Percentiles rank a stretch among this genome's conserved stretches.
phyloP scores from a whole-genome alignment of 176 grass and related monocot genomes.

The Leersia perrieri region DNA sequence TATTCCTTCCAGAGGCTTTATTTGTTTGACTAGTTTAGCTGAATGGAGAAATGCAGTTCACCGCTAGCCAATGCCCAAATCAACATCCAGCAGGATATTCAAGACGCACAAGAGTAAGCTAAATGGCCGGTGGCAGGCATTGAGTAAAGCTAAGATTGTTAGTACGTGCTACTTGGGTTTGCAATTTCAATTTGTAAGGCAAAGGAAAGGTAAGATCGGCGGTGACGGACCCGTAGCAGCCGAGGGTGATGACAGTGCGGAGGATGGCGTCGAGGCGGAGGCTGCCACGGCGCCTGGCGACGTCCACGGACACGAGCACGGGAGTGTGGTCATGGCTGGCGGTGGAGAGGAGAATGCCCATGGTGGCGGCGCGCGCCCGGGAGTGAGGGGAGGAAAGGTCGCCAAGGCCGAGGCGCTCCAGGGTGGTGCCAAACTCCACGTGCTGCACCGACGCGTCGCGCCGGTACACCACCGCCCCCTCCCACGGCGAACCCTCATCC shows the following conservation, averaged over 20 bases:
- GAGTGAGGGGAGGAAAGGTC: conserved; percentile 54
- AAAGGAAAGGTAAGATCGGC: too few relatives aligned
- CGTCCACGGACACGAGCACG: conserved; percentile 62
- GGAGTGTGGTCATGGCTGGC: conserved; percentile 38
- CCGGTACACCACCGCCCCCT: conserved; percentile 72
- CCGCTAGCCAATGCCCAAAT: not conserved
- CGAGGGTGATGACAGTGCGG: conserved; percentile 70
- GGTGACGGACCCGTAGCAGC: conserved; percentile 84
- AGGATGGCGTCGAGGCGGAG: conserved; percentile 75
- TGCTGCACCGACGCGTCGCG: conserved; percentile 61
- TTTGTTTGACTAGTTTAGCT: not conserved
- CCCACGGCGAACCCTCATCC: conserved; percentile 48
- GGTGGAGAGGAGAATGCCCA: conserved; percentile 52
- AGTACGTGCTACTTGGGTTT: too few relatives aligned
- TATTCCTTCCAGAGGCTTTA: not conserved
- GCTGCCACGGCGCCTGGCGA: conserved; percentile 59
- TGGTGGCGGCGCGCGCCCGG: conserved; percentile 42
- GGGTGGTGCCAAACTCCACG: conserved; percentile 64
- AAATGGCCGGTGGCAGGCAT: too few relatives aligned
- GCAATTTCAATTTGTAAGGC: too few relatives aligned
- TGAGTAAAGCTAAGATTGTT: too few relatives aligned
- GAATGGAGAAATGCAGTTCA: not conserved
- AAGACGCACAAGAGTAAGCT: not conserved
- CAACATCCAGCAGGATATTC: not conserved
- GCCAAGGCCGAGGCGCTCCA: conserved; percentile 66